Conservation (phyloP, 208 protist genomes). For the Perkinsela sp. region DNA sequence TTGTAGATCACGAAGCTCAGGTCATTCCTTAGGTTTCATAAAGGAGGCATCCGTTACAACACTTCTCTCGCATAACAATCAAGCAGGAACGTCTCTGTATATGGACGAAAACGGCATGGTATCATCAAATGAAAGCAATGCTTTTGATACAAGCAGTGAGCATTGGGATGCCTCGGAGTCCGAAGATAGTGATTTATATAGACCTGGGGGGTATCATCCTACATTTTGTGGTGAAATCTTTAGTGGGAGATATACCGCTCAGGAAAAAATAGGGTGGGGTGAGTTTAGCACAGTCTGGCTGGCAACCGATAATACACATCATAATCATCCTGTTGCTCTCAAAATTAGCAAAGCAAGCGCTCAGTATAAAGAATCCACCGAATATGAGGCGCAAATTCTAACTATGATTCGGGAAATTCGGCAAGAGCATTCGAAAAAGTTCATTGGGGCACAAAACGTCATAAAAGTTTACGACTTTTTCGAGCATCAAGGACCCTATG, state of each 20-base stretch:
- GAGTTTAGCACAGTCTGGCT: conserved; percentile 98
- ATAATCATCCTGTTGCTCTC: conserved; percentile 37
- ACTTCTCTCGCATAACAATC: too few species aligned
- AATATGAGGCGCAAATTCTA: not conserved
- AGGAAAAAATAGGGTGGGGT: conserved; percentile 90
- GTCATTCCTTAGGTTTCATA: too few species aligned
- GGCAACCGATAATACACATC: conserved; percentile 39
- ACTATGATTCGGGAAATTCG: conserved; percentile 11
- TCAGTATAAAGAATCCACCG: not conserved
- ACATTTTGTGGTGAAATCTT: conserved; percentile 73
- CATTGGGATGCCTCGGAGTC: not conserved
- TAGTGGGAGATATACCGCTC: conserved; percentile 65
- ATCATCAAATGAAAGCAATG: too few species aligned
- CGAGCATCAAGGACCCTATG: conserved; percentile 49
- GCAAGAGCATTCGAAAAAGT: conserved; percentile 38
- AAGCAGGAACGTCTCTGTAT: too few species aligned
- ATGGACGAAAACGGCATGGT: too few species aligned
- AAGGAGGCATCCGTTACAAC: too few species aligned
- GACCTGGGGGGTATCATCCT: conserved; percentile 82
- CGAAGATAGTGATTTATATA: conserved; percentile 13
- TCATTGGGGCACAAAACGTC: conserved; percentile 25
- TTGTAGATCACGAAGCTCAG: too few species aligned
- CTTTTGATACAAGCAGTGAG: too few species aligned
- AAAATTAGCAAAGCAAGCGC: conserved; percentile 8
- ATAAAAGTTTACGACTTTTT: conserved; percentile 56